Percentiles rank a stretch among this genome's conserved stretches.
Evolutionary conservation across 169 alveolate genomes (phyloP).

Genomic region (Cryptosporidium felis): DNA sequence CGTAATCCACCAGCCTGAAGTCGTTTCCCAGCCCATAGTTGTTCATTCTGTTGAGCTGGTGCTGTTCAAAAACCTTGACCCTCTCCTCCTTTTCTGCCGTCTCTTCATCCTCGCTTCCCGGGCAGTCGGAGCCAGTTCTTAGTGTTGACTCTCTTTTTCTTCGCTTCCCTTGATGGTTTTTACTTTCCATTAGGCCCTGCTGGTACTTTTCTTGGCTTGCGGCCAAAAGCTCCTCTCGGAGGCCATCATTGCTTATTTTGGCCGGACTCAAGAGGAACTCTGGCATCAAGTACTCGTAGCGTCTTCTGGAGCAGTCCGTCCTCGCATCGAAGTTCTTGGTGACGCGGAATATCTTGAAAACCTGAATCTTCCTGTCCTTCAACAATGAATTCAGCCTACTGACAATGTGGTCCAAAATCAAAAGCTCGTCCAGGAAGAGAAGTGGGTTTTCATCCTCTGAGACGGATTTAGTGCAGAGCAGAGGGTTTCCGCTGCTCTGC

Average conservation of each 20-base stretch:
- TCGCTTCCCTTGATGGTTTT: too few species aligned
- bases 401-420: conserved; percentile 33
- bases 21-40: conserved; percentile 29
- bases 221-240: neutral
- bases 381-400: conserved; percentile 5
- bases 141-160: too few species aligned
- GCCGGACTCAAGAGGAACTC: conserved; percentile 71
- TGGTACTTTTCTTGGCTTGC: neutral
- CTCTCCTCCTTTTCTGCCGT: conserved; percentile 23
- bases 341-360: conserved; percentile 79
- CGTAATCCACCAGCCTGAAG: neutral
- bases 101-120: neutral
- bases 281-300: conserved; percentile 83
- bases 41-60: conserved; percentile 14
- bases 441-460: neutral
- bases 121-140: too few species aligned
- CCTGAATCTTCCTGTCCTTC: conserved; percentile 71
- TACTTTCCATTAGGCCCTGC: neutral
- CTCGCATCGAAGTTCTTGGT: conserved; percentile 86
- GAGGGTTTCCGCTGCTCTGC: neutral
- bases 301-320: conserved; percentile 82
- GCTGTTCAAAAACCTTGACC: neutral
- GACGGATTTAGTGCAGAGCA: neutral
- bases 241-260: neutral
- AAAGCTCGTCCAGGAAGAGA: conserved; percentile 6